Percentiles rank a stretch among this genome's conserved stretches.
These are phyloP conservation scores for Colletotrichum tropicale DNA, from an alignment of 2,329 filamentous ascomycete genomes.

Conservation along the genomic window DNA sequence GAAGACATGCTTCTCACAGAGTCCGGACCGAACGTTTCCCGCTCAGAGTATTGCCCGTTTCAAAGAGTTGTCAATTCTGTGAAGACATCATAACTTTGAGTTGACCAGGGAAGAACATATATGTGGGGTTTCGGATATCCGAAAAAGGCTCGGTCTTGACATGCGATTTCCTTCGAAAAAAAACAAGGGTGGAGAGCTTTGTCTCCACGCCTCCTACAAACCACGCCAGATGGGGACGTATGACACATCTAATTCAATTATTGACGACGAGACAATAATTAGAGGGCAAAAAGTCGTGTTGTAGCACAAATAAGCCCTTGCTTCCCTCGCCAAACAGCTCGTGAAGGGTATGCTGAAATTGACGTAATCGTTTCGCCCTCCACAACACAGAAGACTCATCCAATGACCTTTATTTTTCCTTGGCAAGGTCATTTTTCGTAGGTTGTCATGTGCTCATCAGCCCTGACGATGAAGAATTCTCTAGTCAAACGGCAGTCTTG, in stretches of 20 bases:
- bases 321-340: not conserved
- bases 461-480: not conserved
- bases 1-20: not conserved
- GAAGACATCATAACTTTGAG: not conserved
- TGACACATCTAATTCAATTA: not conserved
- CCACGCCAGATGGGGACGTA: not conserved
- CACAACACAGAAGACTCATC: not conserved
- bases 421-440: not conserved
- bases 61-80: not conserved
- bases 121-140: not conserved
- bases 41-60: not conserved
- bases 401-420: not conserved
- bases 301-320: not conserved
- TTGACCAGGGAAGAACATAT: not conserved
- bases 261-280: not conserved
- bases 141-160: not conserved
- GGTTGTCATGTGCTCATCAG: not conserved
- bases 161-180: not conserved
- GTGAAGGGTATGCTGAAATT: not conserved
- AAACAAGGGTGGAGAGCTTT: not conserved
- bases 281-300: not conserved
- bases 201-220: not conserved
- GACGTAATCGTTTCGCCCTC: not conserved
- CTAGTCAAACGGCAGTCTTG: not conserved
- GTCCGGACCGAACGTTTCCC: not conserved